Conservation (phyloP, 176 grass and related monocot genomes). For the Elaeis guineensis region DNA sequence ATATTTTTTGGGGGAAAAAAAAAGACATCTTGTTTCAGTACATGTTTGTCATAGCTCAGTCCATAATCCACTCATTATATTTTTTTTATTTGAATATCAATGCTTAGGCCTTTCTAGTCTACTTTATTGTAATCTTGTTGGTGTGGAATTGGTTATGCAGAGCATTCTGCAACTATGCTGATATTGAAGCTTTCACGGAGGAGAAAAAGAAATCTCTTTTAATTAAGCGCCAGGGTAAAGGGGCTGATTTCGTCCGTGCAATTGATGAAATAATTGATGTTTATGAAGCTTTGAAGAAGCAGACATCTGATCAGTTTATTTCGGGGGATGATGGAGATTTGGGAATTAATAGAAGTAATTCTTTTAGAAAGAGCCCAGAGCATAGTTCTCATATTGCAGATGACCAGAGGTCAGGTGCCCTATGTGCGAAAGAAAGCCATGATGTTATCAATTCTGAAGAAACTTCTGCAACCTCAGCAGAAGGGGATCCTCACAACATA, state of each 20-base stretch:
- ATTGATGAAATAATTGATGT: slow-evolving; percentile 85
- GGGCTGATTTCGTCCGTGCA: slow-evolving; percentile 87
- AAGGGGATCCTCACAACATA: slow-evolving; percentile 30
- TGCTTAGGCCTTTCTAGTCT: too few species aligned
- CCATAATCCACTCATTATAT: too few species aligned
- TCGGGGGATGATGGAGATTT: slow-evolving; percentile 24
- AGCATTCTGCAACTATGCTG: slow-evolving; percentile 89
- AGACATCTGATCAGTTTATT: slow-evolving; percentile 22
- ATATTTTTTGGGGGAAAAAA: too few species aligned
- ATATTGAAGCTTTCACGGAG: slow-evolving; percentile 91
- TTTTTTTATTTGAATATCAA: too few species aligned
- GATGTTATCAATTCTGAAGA: slow-evolving; percentile 19
- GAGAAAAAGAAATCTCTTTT: slow-evolving; percentile 94
- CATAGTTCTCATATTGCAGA: slow-evolving; percentile 21
- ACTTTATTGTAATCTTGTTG: neutral
- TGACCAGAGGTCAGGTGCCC: slow-evolving; percentile 26
- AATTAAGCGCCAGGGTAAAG: slow-evolving; percentile 75
- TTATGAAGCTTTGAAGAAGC: slow-evolving; percentile 73
- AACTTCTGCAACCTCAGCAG: slow-evolving; percentile 18
- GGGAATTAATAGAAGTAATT: slow-evolving; percentile 24
- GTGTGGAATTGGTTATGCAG: slow-evolving; percentile 38
- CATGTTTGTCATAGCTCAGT: too few species aligned
- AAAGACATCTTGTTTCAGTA: too few species aligned
- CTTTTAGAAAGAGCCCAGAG: slow-evolving; percentile 22
- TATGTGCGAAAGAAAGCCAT: slow-evolving; percentile 24